phyloP scores from a whole-genome alignment of 768 basidiomycete species.

The Tricholomella constricta region DNA sequence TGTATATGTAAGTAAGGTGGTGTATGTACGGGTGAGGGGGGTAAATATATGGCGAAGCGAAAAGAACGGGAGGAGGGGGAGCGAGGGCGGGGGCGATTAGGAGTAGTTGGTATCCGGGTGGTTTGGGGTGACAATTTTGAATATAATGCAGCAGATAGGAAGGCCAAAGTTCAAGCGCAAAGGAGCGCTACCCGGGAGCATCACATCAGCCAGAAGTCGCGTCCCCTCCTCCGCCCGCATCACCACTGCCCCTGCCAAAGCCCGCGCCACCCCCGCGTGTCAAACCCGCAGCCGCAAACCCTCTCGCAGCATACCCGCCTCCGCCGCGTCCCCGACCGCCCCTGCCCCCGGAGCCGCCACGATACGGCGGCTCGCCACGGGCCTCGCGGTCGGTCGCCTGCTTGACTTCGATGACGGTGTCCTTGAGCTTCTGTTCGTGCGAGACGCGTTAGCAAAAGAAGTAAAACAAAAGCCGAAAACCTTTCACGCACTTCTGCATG shows the following conservation, averaged over 20 bases:
- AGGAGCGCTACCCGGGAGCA: no score
- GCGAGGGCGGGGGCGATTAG: not conserved
- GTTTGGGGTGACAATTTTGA: no score
- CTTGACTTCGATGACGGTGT: slow-evolving; percentile 64
- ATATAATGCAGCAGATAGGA: no score
- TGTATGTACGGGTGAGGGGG: no score
- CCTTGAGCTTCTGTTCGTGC: slow-evolving; percentile 64
- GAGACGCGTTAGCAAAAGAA: slow-evolving; percentile 9
- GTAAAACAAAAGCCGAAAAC: slow-evolving; percentile 9
- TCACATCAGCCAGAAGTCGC: slow-evolving; percentile 1
- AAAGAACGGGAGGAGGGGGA: not conserved
- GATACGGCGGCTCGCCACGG: slow-evolving; percentile 36
- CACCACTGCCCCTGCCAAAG: slow-evolving; percentile 4
- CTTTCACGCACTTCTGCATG: slow-evolving; percentile 74
- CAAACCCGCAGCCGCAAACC: slow-evolving; percentile 71
- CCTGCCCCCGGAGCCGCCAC: slow-evolving; percentile 48
- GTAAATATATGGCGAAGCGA: not conserved
- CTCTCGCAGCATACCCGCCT: slow-evolving; percentile 62
- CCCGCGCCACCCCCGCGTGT: slow-evolving; percentile 35
- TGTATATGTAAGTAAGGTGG: not conserved
- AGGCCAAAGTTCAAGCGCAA: no score
- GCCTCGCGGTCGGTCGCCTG: slow-evolving; percentile 65
- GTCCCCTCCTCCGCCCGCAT: slow-evolving; percentile 13
- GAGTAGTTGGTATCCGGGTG: no score
- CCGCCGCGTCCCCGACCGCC: slow-evolving; percentile 57